phyloP scores from a whole-genome alignment of 2,329 filamentous ascomycete genomes.

The Daldinia sp. region DNA sequence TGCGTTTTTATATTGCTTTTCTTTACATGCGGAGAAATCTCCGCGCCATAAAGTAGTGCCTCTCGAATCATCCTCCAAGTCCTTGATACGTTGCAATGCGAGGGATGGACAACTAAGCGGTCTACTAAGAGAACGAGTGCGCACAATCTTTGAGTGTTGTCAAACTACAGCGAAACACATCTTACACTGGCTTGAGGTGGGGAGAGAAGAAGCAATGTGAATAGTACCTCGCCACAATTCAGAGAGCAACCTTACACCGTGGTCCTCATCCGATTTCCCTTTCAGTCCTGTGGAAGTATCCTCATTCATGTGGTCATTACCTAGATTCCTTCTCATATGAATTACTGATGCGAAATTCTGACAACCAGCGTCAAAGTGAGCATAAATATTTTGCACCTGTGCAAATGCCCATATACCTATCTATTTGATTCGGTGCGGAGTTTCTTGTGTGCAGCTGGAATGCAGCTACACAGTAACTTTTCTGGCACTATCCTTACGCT shows the following conservation, averaged over 20 bases:
- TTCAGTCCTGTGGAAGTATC: neutral
- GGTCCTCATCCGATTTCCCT: neutral
- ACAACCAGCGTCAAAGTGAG: no score
- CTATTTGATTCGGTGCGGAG: constrained; percentile 20
- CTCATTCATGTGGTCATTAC: neutral
- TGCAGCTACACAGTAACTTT: neutral
- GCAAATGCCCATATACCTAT: neutral
- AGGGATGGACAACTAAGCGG: neutral
- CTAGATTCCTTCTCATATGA: neutral
- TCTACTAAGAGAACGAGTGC: neutral
- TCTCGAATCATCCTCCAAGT: neutral
- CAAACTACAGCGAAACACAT: no score
- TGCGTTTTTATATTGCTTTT: neutral
- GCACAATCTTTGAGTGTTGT: neutral
- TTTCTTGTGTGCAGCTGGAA: constrained; percentile 22
- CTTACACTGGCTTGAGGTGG: neutral
- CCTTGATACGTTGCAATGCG: neutral
- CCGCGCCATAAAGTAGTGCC: neutral
- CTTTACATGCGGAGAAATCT: constrained; percentile 7
- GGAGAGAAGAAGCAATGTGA: neutral
- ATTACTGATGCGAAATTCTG: neutral
- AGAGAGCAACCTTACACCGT: neutral
- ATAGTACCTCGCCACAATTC: neutral
- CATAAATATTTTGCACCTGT: no score
- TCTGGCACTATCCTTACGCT: neutral